phyloP scores from a whole-genome alignment of 2,329 filamentous ascomycete genomes.

The Aspergillus aculeatinus region DNA sequence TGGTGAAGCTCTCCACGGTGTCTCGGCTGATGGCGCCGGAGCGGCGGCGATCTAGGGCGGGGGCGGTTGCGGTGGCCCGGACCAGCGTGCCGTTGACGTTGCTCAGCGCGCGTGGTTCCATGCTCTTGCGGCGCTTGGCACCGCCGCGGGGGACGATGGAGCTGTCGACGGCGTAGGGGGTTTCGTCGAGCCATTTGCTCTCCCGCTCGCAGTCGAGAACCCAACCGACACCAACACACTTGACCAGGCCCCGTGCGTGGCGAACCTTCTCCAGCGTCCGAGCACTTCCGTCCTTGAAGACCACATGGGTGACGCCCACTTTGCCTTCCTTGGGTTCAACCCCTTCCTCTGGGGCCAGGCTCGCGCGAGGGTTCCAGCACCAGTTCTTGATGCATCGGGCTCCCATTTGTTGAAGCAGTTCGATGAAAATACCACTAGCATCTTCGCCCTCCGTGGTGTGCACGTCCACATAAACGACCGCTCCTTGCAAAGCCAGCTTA shows the following conservation, averaged over 20 bases:
- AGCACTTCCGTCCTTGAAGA: constrained; percentile 83
- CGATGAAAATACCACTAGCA: constrained; percentile 76
- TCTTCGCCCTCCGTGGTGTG: constrained; percentile 78
- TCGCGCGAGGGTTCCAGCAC: constrained; percentile 66
- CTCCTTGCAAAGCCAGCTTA: constrained; percentile 60
- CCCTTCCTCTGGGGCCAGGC: constrained; percentile 36
- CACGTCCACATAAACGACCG: constrained; percentile 79
- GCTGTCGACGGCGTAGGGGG: constrained; percentile 67
- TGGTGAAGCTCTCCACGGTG: constrained; percentile 35
- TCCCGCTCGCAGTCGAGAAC: constrained; percentile 80
- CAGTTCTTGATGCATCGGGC: constrained; percentile 75
- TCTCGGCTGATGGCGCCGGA: constrained; percentile 32
- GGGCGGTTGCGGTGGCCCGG: constrained; percentile 25
- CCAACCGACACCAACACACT: constrained; percentile 86
- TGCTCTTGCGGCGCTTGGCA: constrained; percentile 71
- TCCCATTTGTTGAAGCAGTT: constrained; percentile 77
- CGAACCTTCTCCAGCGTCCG: constrained; percentile 78
- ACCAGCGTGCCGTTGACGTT: constrained; percentile 68
- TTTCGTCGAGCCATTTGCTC: constrained; percentile 74
- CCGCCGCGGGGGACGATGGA: constrained; percentile 67
- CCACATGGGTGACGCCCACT: constrained; percentile 79
- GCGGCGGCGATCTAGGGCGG: constrained; percentile 29
- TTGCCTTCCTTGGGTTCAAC: constrained; percentile 46
- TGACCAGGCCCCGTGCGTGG: constrained; percentile 69
- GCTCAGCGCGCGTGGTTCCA: constrained; percentile 71